Evolutionary conservation across 768 basidiomycete species (phyloP), one percentile per base, ranked within the genome.

Genomic region (Termitomyces sp.): DNA sequence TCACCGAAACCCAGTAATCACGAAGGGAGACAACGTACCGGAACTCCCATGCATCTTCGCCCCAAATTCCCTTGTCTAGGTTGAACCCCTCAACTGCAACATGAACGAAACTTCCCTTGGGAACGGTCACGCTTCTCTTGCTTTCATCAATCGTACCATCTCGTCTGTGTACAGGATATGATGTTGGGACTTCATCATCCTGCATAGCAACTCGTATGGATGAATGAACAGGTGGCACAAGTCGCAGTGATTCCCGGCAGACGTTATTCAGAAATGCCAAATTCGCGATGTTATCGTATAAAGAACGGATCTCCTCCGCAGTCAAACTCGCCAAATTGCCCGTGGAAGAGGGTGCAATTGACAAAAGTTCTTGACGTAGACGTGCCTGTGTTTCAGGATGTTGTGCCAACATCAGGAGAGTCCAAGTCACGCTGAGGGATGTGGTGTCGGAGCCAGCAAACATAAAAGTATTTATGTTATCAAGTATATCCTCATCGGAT

Each of bases 401-500:
- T 63, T 81, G 77, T 0, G 92, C 84, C 40, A 97, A 80, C 16
- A 90, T 74, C 57, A 85, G 74, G n/a, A 96, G 70, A 2, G 86
- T 85, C 94, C 94, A 97, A 0, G 90, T 90, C 45, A 96, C 72
- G 5, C 87, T 81, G 30, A 94, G 82, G 2, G 90, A 89, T 11
- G 88, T 88, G 0, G 92, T 92, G 65, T 95, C 92, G 13, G 93
- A 91, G 4, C 94, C 94, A 22, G 89, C 92, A 67, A 94, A 92
- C 79, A 94, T 84, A 69, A 95, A 90, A 0, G 92, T 94, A 63
- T 90, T 92, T 70, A 95, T 86, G 58, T 86, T 93, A 65, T 91
- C 77, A 11, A 94, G 76, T 52, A 95, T 86, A 65, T 96, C 94
- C 32, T 88, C 85, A 66, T 97, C 94, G 0, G 92, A 88, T 62